These are phyloP conservation scores for Drechslera avenae DNA, from an alignment of 2,329 filamentous ascomycete genomes.

Conservation along the genomic window DNA sequence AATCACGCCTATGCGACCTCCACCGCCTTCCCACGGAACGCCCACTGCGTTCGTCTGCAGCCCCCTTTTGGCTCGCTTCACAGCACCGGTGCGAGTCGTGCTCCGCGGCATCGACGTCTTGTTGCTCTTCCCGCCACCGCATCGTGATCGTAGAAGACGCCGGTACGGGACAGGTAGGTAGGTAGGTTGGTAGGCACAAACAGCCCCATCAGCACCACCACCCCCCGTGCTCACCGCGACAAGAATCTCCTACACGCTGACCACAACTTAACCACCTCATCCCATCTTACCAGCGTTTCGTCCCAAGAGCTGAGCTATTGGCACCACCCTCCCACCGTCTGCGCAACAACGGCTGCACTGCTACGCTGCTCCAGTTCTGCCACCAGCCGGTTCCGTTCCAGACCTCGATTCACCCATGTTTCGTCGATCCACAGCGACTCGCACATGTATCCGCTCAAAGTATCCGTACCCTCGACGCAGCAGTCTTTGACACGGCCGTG, in stretches of 20 bases:
- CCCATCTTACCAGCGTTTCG: not conserved
- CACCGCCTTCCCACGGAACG: slow-evolving; percentile 16
- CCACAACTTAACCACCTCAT: not conserved
- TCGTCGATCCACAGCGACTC: slow-evolving; percentile 18
- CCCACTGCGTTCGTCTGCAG: slow-evolving; percentile 16
- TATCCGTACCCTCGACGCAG: slow-evolving; percentile 2
- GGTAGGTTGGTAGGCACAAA: no score
- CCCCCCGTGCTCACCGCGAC: not conserved
- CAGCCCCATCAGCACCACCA: no score
- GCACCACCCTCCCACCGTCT: slow-evolving; percentile 2
- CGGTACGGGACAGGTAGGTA: no score
- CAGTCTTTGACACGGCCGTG: not conserved
- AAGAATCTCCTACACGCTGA: not conserved
- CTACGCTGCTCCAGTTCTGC: slow-evolving; percentile 15
- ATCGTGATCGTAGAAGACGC: not conserved
- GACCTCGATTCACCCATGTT: slow-evolving; percentile 17
- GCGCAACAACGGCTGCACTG: slow-evolving; percentile 5
- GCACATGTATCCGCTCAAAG: slow-evolving; percentile 12
- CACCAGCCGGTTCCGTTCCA: slow-evolving; percentile 18
- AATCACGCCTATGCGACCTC: slow-evolving; percentile 14
- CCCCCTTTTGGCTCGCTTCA: slow-evolving; percentile 30
- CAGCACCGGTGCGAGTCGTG: slow-evolving; percentile 18
- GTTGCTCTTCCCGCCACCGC: not conserved
- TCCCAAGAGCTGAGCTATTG: slow-evolving; percentile 2
- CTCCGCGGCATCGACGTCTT: not conserved